A percentile compares a stretch with the other conserved stretches of the same genome.
Conservation (phyloP, 164 flowering plant species). For the Magnolia sinica region DNA sequence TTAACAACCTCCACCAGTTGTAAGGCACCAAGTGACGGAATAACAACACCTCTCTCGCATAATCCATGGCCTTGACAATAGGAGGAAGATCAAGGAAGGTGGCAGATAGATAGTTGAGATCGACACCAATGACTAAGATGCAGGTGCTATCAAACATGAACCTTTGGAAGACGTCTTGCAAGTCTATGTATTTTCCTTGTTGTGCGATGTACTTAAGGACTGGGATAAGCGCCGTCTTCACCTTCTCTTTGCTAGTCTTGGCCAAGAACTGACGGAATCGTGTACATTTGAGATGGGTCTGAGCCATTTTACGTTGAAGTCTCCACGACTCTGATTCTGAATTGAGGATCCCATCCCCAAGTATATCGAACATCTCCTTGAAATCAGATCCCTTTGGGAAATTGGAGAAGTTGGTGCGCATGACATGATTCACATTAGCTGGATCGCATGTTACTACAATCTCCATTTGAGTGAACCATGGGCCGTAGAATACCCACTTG, state of each 20-base stretch:
- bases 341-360: constrained; percentile 48
- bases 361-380: constrained; percentile 29
- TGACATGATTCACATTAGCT: constrained; percentile 25
- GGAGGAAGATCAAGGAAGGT: constrained; percentile 17
- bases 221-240: constrained; percentile 11
- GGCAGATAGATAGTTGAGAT: constrained; percentile 7
- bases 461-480: constrained; percentile 23
- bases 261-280: constrained; percentile 4
- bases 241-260: neutral
- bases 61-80: constrained; percentile 25
- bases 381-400: constrained; percentile 38
- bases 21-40: constrained; percentile 20
- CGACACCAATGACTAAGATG: constrained; percentile 11
- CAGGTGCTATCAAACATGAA: constrained; percentile 26
- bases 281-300: neutral
- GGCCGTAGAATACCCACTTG: constrained; percentile 25
- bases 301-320: constrained; percentile 14
- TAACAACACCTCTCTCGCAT: constrained; percentile 18
- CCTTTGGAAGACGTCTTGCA: constrained; percentile 32
- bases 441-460: constrained; percentile 29
- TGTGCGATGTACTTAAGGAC: constrained; percentile 5
- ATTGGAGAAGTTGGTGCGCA: constrained; percentile 34
- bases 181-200: constrained; percentile 8
- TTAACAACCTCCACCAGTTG: constrained; percentile 21
- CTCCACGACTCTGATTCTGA: constrained; percentile 25